phyloP scores from a whole-genome alignment of 2,329 filamentous ascomycete species.

The Epichloe festucae region DNA sequence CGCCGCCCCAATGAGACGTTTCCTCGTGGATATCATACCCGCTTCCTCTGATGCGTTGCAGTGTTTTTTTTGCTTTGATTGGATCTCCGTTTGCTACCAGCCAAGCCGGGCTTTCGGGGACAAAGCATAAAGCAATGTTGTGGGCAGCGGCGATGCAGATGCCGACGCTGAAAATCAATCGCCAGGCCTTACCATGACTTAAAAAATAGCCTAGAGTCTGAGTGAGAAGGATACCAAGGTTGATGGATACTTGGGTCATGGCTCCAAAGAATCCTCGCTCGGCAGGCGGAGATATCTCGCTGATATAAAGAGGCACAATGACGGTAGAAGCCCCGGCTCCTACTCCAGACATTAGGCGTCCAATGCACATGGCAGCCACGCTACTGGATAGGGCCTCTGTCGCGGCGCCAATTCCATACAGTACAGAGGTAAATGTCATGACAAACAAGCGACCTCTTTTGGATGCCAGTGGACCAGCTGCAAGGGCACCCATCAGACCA shows the following conservation, averaged over 20 bases:
- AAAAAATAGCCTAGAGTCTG: slow-evolving; percentile 81
- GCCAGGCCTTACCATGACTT: slow-evolving; percentile 68
- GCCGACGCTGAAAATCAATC: slow-evolving; percentile 66
- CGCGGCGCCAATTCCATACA: slow-evolving; percentile 64
- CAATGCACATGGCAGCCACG: slow-evolving; percentile 55
- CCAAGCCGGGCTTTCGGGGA: slow-evolving; percentile 83
- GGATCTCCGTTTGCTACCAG: slow-evolving; percentile 55
- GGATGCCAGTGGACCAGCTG: slow-evolving; percentile 67
- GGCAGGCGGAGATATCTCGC: slow-evolving; percentile 68
- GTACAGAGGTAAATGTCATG: slow-evolving; percentile 64
- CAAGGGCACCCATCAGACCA: slow-evolving; percentile 70
- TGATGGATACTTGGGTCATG: slow-evolving; percentile 89
- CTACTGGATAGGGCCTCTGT: slow-evolving; percentile 60
- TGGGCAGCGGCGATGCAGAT: slow-evolving; percentile 56
- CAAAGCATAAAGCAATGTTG: slow-evolving; percentile 54
- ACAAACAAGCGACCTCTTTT: slow-evolving; percentile 60
- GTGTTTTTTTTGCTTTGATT: slow-evolving; percentile 47
- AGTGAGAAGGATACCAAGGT: slow-evolving; percentile 73
- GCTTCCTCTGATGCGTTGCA: slow-evolving; percentile 66
- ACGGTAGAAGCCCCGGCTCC: slow-evolving; percentile 84
- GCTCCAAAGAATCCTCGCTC: slow-evolving; percentile 68
- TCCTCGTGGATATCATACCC: slow-evolving; percentile 61
- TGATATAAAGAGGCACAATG: slow-evolving; percentile 88
- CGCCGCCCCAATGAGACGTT: slow-evolving; percentile 45
- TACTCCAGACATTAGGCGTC: slow-evolving; percentile 67